Base-by-base conservation (phyloP, 2,329 filamentous ascomycete genomes). In the Lachnellula subtilissima region DNA sequence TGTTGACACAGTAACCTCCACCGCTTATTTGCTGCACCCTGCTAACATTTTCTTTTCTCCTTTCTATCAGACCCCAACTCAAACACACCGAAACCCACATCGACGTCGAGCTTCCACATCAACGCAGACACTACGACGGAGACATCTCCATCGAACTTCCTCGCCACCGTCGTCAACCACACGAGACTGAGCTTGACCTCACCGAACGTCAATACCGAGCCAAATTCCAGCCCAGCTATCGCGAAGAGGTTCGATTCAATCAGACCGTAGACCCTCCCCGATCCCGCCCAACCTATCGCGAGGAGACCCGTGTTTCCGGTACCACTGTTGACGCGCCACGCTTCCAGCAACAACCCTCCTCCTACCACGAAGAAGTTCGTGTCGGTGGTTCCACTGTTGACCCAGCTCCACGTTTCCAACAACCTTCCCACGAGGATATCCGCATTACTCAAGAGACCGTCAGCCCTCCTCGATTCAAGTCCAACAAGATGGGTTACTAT, bases 401-500 rank as follows among this genome's bases (percentile, higher is more conserved):
- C 52, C 61, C 28, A 11, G 28, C 28, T 11, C 64, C 69, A 65
- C 60, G 66, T 58, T 59, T 54, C 39, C 39, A 55, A 47, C 48
- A 52, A 53, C 47, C 58, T 57, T 43, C 55, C 51, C 37, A 35
- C 36, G 59, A 64, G 53, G 53, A 65, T 37, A 57, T 64, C 48
- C 61, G 49, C 57, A 50, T 65, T 36, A 60, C 57, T 59, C 65
- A 71, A 64, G 56, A 64, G 43, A 71, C 70, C 58, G 67, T 71
- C 60, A 69, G 72, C 52, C 63, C 65, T 54, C 65, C 70, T 68
- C 65, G 69, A 54, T 63, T 62, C 56, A 56, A 61, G 32, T 59
- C 53, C 22, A 52, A 74, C 80, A 84, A 85, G 71, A 89, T 89
- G 86, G 86, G 86, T 79, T 89, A 88, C 78, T 88, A 88, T 85